Evolutionary conservation across 176 grass and related monocot species (phyloP).

Genomic region (Aegilops longissima): DNA sequence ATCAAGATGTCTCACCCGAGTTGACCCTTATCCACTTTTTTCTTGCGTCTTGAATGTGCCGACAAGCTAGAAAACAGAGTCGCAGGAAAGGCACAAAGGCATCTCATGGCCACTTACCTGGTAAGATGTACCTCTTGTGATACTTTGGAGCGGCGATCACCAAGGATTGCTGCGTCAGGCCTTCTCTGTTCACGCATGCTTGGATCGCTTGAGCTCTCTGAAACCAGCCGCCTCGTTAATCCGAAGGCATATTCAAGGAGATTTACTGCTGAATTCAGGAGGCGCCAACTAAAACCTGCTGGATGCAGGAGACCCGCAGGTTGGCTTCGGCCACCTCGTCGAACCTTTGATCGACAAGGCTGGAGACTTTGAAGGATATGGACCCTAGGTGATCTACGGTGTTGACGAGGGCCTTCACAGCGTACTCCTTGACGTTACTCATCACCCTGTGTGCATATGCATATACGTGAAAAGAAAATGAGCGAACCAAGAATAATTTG

Average conservation of each 20-base stretch:
- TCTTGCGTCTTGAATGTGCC: neutral
- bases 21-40: neutral
- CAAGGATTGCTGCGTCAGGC: conserved; percentile 79
- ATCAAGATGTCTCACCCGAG: conserved; percentile 1
- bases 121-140: conserved; percentile 84
- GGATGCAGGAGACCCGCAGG: conserved; percentile 54
- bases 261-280: conserved; percentile 10
- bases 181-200: conserved; percentile 65
- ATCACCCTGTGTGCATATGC: conserved; percentile 47
- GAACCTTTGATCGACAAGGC: conserved; percentile 56
- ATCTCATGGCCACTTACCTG: conserved; percentile 26
- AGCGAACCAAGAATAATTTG: neutral
- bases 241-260: neutral
- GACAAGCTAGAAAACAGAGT: neutral
- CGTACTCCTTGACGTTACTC: conserved; percentile 61
- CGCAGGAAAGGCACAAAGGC: neutral
- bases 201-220: conserved; percentile 68
- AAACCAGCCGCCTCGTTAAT: conserved; percentile 10
- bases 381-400: conserved; percentile 85
- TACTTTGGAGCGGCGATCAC: conserved; percentile 80
- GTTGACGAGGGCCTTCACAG: conserved; percentile 79
- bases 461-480: neutral
- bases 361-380: conserved; percentile 72
- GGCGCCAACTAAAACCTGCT: conserved; percentile 46
- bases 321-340: conserved; percentile 45